Conservation (phyloP, 1,284 basidiomycete genomes). For the Pascua sp. region DNA sequence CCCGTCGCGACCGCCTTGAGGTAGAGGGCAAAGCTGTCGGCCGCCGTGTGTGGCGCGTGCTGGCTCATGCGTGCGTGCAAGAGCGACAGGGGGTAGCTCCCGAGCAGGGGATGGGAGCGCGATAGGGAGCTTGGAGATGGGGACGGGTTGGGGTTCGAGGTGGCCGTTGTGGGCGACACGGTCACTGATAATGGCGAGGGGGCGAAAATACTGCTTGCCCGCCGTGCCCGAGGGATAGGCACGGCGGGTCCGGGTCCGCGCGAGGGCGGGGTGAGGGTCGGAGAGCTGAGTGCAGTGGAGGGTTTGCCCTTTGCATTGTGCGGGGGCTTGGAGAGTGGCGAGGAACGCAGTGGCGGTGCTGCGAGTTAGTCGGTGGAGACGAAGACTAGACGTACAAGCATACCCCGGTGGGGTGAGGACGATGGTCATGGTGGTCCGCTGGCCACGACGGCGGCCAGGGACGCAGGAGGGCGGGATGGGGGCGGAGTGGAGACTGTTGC, state of each 20-base stretch:
- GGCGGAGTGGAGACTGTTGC: no score
- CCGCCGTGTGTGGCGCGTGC: conserved; percentile 28
- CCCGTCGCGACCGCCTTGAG: conserved; percentile 18
- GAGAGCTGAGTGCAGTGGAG: neutral
- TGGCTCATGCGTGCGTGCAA: conserved; percentile 44
- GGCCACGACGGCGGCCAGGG: no score
- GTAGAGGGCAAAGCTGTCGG: conserved; percentile 25
- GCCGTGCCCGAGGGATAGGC: neutral
- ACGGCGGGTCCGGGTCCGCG: neutral
- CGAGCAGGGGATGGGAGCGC: conserved; percentile 41
- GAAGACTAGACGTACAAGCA: conserved; percentile 5
- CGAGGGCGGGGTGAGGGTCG: no score
- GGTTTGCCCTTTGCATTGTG: neutral
- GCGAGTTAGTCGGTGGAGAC: neutral
- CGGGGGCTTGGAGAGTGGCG: neutral
- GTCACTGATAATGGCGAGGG: neutral
- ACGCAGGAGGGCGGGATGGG: no score
- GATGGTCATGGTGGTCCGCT: conserved; percentile 9
- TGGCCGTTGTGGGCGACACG: neutral
- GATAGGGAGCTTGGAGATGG: conserved; percentile 12
- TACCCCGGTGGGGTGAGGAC: conserved; percentile 5
- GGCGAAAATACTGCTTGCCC: neutral
- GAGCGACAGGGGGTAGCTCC: conserved; percentile 41
- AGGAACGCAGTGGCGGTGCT: conserved; percentile 10
- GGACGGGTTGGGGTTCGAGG: neutral